phyloP scores from a whole-genome alignment of 768 basidiomycete genomes.

The Suillus cothurnatus region DNA sequence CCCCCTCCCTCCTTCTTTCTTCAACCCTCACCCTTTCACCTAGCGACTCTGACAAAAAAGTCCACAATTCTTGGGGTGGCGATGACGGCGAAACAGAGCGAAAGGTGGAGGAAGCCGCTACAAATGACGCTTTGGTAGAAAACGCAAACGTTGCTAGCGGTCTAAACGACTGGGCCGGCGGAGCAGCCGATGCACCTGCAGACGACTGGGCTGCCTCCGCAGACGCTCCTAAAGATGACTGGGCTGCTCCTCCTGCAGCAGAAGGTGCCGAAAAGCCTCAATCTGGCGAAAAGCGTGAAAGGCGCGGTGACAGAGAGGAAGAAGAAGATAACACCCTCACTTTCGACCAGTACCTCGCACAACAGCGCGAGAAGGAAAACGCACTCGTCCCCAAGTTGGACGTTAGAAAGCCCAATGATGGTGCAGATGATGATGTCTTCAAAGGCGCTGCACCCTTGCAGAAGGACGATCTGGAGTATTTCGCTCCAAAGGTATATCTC shows the following conservation, averaged over 20 bases:
- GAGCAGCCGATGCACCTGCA: constrained; percentile 32
- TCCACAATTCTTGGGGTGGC: constrained; percentile 94
- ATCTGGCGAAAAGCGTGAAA: constrained; percentile 34
- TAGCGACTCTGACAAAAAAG: constrained; percentile 94
- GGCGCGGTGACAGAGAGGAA: constrained; percentile 64
- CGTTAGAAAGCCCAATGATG: constrained; percentile 76
- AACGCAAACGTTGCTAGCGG: constrained; percentile 13
- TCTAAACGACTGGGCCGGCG: constrained; percentile 35
- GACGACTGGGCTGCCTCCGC: constrained; percentile 41
- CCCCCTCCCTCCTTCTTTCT: constrained; percentile 3
- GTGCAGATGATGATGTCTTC: constrained; percentile 67
- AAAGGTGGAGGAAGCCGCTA: constrained; percentile 77
- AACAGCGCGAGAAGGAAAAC: constrained; percentile 65
- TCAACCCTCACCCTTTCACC: constrained; percentile 16
- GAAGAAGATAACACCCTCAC: constrained; percentile 95
- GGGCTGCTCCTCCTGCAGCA: constrained; percentile 35
- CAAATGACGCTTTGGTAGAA: constrained; percentile 67
- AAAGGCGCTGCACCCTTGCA: constrained; percentile 67
- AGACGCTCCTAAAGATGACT: constrained; percentile 39
- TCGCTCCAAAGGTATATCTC: constrained; percentile 80
- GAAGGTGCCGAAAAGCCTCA: constrained; percentile 40
- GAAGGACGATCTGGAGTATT: constrained; percentile 78
- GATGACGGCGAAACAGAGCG: constrained; percentile 86
- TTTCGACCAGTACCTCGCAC: constrained; percentile 89
- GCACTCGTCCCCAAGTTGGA: constrained; percentile 77